phyloP scores from a whole-genome alignment of 805 yeast species.

The Candida lessepsii region DNA sequence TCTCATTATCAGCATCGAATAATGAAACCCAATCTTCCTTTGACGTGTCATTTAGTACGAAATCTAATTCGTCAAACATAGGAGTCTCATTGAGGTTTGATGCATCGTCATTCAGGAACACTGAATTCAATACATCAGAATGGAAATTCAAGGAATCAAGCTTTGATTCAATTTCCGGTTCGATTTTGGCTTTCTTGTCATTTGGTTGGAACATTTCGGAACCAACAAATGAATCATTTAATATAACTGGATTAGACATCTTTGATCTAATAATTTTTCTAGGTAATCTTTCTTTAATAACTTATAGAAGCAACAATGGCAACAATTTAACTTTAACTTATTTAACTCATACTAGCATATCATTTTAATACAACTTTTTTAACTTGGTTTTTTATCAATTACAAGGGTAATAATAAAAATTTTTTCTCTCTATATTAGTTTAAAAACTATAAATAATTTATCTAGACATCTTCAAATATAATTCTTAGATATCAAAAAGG shows the following conservation, averaged over 20 bases:
- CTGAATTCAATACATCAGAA: constrained; percentile 51
- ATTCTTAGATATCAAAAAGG: constrained; percentile 7
- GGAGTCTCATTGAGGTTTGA: constrained; percentile 44
- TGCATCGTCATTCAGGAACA: constrained; percentile 42
- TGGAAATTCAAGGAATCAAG: constrained; percentile 53
- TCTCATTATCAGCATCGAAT: constrained; percentile 36
- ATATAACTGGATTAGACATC: constrained; percentile 18
- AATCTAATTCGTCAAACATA: constrained; percentile 57
- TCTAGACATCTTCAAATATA: constrained; percentile 5
- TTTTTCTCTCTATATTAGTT: constrained; percentile 1
- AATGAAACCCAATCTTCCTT: constrained; percentile 63
- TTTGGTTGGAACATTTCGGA: constrained; percentile 8
- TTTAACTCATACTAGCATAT: constrained; percentile 10
- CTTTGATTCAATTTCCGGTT: constrained; percentile 5
- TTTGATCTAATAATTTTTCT: background rate
- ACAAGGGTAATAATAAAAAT: constrained; percentile 10
- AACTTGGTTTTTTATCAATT: constrained; percentile 8
- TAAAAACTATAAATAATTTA: constrained; percentile 8
- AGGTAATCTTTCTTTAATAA: background rate
- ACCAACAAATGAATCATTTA: constrained; percentile 18
- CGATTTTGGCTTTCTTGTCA: constrained; percentile 5
- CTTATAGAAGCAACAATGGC: constrained; percentile 9
- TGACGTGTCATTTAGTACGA: constrained; percentile 39
- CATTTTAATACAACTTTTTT: constrained; percentile 11
- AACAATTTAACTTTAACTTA: constrained; percentile 2